These are phyloP conservation scores for Phytophthora ramorum DNA, from an alignment of 352 stramenopile genomes.

Conservation along the genomic window DNA sequence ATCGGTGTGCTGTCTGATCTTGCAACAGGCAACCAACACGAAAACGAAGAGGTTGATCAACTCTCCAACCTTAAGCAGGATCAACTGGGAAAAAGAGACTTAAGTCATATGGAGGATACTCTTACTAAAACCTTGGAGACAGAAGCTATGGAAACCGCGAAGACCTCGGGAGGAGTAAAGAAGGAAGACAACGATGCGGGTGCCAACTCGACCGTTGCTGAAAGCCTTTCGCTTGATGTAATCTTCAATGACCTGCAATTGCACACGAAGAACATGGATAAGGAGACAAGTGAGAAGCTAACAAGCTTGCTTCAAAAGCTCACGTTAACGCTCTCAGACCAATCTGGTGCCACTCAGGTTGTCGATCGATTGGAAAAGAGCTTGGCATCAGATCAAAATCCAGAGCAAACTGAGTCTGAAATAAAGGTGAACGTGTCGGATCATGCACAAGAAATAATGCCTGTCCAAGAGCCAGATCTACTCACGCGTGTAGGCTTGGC, in stretches of 20 bases:
- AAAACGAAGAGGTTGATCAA: conserved; percentile 15
- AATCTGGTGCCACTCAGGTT: conserved; percentile 20
- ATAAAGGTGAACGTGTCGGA: neutral
- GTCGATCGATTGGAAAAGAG: conserved; percentile 39
- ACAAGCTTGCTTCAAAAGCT: conserved; percentile 34
- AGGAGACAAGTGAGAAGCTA: conserved; percentile 36
- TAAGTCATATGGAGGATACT: neutral
- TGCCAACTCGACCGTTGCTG: neutral
- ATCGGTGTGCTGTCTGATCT: neutral
- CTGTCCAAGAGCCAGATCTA: conserved; percentile 29
- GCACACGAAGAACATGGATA: conserved; percentile 35
- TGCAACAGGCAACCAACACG: conserved; percentile 27
- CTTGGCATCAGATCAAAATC: conserved; percentile 16
- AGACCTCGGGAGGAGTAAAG: neutral
- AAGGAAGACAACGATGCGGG: neutral
- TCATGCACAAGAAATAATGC: neutral
- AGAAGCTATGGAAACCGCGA: conserved; percentile 1
- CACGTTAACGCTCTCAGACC: conserved; percentile 24
- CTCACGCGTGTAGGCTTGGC: conserved; percentile 34
- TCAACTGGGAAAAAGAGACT: conserved; percentile 1
- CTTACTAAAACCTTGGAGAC: neutral
- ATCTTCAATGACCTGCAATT: conserved; percentile 41
- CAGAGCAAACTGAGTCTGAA: conserved; percentile 4
- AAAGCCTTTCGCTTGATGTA: conserved; percentile 12
- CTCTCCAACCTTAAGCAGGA: conserved; percentile 2